Evolutionary conservation across 179 eudicot genomes (phyloP), one percentile per base, ranked within the genome.

Genomic region (Drosera spatulata): DNA sequence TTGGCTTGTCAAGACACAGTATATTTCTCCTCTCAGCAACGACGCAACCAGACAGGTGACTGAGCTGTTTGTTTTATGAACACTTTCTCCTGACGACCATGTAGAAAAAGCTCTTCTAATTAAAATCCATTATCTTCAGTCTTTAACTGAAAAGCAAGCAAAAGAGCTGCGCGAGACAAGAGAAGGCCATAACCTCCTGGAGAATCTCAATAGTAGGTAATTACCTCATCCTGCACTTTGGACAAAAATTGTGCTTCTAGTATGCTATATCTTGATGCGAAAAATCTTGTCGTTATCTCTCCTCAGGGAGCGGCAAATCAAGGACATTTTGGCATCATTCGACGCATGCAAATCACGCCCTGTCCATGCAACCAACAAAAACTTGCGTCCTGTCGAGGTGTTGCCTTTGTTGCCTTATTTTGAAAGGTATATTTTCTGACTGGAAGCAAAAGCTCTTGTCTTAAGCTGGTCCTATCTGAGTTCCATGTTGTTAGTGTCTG

Each of bases 1-100:
- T 65, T 91, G 98, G 98, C 91, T 91, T 52, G 98, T 91, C 59
- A 93, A 93, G 80, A 93, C 99, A 43, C 99, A 93, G 62, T 93
- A 93, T 69, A 89, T 93, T 39, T 93, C 99, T 70, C 88, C 99
- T 61, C 87, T 93, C 37, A 93, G 89, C 82, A 89, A 73, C 62
- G 99, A 93, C 46, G 83, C 86, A 48, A 55, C 89, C 54, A 89
- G 76, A 75, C 93, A 84, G 93, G 99, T 93, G 68, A 66, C 53
- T 46, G 12, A 37, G 45, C 39, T 48, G 33, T 41, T 49, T 49
- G n/a, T 60, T 13, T n/a, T 33, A 38, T n/a, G 47, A 50, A 46
- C 54, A 8, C 64, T 7, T 37, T 46, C 7, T 7, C 11, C 2
- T 7, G 37, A 40, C 55, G 11, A 22, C 15, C 7, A 61, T 39